These are phyloP conservation scores for Jatropha podagrica DNA, from an alignment of 441 rosid genomes.

Conservation along the genomic window DNA sequence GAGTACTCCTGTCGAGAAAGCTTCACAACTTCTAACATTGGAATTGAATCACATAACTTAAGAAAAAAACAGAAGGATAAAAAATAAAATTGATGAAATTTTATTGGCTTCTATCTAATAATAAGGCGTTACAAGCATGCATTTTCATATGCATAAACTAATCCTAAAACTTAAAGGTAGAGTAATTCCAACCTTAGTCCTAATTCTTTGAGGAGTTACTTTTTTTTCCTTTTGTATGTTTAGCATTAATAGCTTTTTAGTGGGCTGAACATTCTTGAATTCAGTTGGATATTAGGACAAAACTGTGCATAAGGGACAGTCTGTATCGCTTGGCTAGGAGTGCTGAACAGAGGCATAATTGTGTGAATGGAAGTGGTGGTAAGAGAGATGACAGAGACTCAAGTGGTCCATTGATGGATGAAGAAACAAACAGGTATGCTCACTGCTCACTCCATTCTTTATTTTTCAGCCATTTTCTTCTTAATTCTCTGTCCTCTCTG, in stretches of 20 bases:
- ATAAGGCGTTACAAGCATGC: too few species aligned
- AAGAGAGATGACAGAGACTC: slow-evolving; percentile 41
- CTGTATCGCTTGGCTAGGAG: slow-evolving; percentile 88
- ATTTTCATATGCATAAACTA: too few species aligned
- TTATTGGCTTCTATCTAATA: too few species aligned
- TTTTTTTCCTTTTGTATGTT: not conserved
- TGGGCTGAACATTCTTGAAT: slow-evolving; percentile 33
- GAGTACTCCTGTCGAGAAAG: too few species aligned
- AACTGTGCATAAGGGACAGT: slow-evolving; percentile 89
- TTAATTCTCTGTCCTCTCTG: not conserved
- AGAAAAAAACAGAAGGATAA: too few species aligned
- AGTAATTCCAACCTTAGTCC: too few species aligned
- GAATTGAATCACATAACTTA: too few species aligned
- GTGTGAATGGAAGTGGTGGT: slow-evolving; percentile 40
- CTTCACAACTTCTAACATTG: too few species aligned
- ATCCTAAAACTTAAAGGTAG: too few species aligned
- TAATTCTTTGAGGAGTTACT: not conserved
- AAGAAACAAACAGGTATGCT: slow-evolving; percentile 63
- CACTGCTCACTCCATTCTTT: slow-evolving; percentile 6
- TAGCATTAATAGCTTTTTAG: slow-evolving; percentile 20
- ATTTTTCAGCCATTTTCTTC: slow-evolving; percentile 1
- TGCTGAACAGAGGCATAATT: slow-evolving; percentile 76
- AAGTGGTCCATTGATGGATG: slow-evolving; percentile 36
- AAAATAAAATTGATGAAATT: too few species aligned
- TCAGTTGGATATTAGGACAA: slow-evolving; percentile 88